phyloP scores from a whole-genome alignment of 73 alveolate genomes.

The Breviolum minutum region DNA sequence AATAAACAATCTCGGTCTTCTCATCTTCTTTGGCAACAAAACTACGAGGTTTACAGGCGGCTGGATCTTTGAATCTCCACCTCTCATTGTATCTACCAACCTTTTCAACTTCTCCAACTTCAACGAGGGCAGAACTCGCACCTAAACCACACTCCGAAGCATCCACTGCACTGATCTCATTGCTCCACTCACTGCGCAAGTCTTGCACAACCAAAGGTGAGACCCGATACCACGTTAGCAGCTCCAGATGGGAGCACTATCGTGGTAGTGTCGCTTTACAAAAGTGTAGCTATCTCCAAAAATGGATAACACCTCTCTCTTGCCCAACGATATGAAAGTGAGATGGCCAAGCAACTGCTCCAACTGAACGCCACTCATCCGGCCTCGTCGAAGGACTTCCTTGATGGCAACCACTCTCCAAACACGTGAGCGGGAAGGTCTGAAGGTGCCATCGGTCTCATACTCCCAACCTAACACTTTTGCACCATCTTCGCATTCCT shows the following conservation, averaged over 20 bases:
- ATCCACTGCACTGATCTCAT: too few relatives aligned
- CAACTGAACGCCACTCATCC: background rate
- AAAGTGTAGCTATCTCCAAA: background rate
- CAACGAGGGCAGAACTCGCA: background rate
- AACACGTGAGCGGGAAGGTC: background rate
- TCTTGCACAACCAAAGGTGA: background rate
- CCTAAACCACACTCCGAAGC: background rate
- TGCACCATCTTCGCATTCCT: background rate
- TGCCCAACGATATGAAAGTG: background rate
- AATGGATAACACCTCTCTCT: background rate
- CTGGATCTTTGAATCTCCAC: background rate
- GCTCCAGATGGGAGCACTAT: background rate
- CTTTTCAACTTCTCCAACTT: background rate
- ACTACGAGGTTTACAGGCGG: background rate
- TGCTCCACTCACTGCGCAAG: too few relatives aligned
- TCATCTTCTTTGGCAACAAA: background rate
- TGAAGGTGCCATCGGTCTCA: background rate
- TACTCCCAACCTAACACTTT: conserved; percentile 5
- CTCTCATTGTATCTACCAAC: background rate
- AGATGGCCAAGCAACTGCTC: background rate
- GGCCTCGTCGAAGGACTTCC: background rate
- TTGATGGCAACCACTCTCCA: background rate
- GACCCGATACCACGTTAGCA: background rate
- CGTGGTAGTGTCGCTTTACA: background rate
- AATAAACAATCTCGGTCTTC: background rate